Percentiles rank a stretch among this genome's conserved stretches.
phyloP scores from a whole-genome alignment of 495 filamentous ascomycete species.

The Trichodelitschia bisporula region DNA sequence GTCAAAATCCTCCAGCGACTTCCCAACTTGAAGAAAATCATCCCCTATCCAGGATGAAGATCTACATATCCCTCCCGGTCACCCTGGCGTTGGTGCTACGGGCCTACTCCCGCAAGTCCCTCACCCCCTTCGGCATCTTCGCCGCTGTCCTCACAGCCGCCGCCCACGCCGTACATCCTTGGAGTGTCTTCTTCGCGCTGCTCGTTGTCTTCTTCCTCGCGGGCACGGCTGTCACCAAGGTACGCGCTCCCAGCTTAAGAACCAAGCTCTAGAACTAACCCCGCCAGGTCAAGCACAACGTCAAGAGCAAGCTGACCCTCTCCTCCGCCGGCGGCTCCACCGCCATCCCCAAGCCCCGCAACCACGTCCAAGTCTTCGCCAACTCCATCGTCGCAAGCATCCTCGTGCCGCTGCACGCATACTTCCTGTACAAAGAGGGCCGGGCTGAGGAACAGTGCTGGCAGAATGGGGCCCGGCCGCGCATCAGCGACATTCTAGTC shows the following conservation, averaged over 20 bases:
- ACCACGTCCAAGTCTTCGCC: slow-evolving; percentile 71
- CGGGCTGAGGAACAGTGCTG: slow-evolving; percentile 17
- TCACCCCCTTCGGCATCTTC: slow-evolving; percentile 48
- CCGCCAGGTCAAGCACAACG: slow-evolving; percentile 51
- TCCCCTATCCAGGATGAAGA: slow-evolving; percentile 44
- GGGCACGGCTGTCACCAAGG: slow-evolving; percentile 64
- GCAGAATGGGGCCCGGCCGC: too few relatives aligned
- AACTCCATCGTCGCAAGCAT: slow-evolving; percentile 63
- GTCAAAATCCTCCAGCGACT: too few relatives aligned
- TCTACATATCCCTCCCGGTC: slow-evolving; percentile 40
- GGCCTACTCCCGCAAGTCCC: slow-evolving; percentile 45
- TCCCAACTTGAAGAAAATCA: too few relatives aligned
- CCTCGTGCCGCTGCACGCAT: slow-evolving; percentile 44
- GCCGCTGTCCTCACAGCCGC: slow-evolving; percentile 45
- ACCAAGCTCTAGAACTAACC: slow-evolving; percentile 1
- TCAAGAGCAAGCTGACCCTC: slow-evolving; percentile 61
- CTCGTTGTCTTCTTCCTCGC: slow-evolving; percentile 69
- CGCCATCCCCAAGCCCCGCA: slow-evolving; percentile 60
- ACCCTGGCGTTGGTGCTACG: slow-evolving; percentile 38
- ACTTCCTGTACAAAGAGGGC: slow-evolving; percentile 28
- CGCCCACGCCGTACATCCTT: slow-evolving; percentile 71
- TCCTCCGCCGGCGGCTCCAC: slow-evolving; percentile 35
- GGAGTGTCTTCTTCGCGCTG: slow-evolving; percentile 65
- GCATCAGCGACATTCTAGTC: slow-evolving; percentile 27
- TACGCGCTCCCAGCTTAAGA: slow-evolving; percentile 11